Conservation (phyloP, 768 basidiomycete species). For the Mycena kentingensis region DNA sequence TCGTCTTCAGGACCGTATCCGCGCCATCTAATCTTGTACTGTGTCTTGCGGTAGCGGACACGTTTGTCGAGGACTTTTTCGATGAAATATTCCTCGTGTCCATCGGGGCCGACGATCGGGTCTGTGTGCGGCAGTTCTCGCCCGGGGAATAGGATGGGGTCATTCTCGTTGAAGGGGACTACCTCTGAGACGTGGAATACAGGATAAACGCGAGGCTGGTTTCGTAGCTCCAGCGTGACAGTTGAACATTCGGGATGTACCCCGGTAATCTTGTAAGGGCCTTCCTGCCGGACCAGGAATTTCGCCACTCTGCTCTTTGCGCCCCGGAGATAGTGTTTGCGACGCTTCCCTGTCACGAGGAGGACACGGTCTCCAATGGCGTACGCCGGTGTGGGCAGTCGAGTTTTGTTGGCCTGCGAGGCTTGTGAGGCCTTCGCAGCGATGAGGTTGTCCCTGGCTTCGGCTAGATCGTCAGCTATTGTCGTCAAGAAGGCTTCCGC, state of each 20-base stretch:
- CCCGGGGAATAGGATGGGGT: slow-evolving; percentile 31
- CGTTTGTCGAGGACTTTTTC: slow-evolving; percentile 32
- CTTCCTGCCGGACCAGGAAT: slow-evolving; percentile 39
- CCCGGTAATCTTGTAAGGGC: slow-evolving; percentile 28
- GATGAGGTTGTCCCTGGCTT: slow-evolving; percentile 32
- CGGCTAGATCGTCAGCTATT: slow-evolving; percentile 14
- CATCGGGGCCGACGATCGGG: slow-evolving; percentile 25
- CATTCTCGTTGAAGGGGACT: slow-evolving; percentile 27
- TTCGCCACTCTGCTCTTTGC: slow-evolving; percentile 35
- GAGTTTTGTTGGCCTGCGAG: slow-evolving; percentile 21
- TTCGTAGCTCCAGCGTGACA: slow-evolving; percentile 25
- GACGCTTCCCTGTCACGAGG: slow-evolving; percentile 29
- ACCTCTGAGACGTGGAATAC: slow-evolving; percentile 40
- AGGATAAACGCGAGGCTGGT: slow-evolving; percentile 26
- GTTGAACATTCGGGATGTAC: slow-evolving; percentile 23
- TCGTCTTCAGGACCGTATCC: slow-evolving; percentile 29
- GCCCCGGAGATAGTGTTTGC: slow-evolving; percentile 26
- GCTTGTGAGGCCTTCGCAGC: slow-evolving; percentile 30
- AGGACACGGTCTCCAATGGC: slow-evolving; percentile 31
- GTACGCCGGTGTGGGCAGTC: slow-evolving; percentile 21
- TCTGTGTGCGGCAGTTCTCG: slow-evolving; percentile 22
- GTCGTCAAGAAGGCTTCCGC: slow-evolving; percentile 17
- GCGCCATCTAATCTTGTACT: slow-evolving; percentile 34
- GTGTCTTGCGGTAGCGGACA: slow-evolving; percentile 22
- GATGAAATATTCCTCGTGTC: slow-evolving; percentile 26